Evolutionary conservation across 2,329 filamentous ascomycete genomes (phyloP), one percentile per base, ranked within the genome.

Genomic region (Bipolaris cookei): DNA sequence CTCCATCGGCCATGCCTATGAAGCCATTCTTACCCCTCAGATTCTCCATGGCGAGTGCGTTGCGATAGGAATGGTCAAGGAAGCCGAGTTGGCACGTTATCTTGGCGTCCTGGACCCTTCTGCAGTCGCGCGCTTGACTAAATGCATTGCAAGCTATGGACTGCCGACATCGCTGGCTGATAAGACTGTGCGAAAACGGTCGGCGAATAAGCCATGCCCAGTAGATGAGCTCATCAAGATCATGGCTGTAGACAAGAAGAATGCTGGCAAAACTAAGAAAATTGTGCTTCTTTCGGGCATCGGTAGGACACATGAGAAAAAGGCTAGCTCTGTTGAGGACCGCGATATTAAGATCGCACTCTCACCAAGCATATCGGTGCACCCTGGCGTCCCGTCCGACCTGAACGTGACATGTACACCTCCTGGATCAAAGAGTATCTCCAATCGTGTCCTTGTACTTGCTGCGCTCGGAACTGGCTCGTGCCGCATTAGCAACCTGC

Each of bases 181-280:
- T 78, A 90, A 92, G 74, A 87, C 88, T 28, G 88, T 99, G 41
- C 84, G 89, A 41, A 91, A 89, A 69, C 80, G 95, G 60, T 93
- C 92, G 4, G 93, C 92, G 1, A 91, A 90, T 51, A 97, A 96
- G 78, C 83, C 86, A 63, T 99, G 95, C 74, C 89, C 90, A 0
- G 91, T 97, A 2, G 91, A 97, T 66, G 85, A 90, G 34, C 79
- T 99, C 49, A 83, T 99, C 54, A 84, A 89, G 64, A 96, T 96
- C 75, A 99, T 99, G 95, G 92, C 90, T 0, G 90, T 99, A 7
- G 95, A 99, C 79, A 99, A 99, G 84, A 99, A 99, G 82, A 99
- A 99, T 65, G 90, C 96, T 42, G 95, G 95, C 1, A 86, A 86
- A 57, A 92, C 94, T 77, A 99, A 99, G 83, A 98, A 97, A 79